Evolutionary conservation across 495 filamentous ascomycete genomes (phyloP), one percentile per base, ranked within the genome.

Genomic region (Cercophora scortea): DNA sequence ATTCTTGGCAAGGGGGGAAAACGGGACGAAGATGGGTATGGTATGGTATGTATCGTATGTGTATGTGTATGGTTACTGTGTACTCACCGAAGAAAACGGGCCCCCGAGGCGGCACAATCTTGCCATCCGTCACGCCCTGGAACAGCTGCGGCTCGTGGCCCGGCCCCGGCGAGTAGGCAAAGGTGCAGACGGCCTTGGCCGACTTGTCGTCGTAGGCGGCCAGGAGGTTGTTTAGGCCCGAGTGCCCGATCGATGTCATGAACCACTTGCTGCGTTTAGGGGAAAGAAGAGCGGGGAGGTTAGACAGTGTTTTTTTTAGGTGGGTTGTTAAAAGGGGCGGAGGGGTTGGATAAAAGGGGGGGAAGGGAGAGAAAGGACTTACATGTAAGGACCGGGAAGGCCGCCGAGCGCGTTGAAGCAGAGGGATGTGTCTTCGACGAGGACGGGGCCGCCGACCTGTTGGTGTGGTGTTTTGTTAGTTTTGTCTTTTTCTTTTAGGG

Each of bases 361-460:
- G 12, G 18, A 19, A 35, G 33, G 36, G 39, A 45, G 19, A 41
- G 10, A 47, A 42, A 13, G 8, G 8, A 67, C 81, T 43, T 74
- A 96, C 92, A 99, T 91, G 66, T 99, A 99, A 32, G 93, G 90
- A 3, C 93, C 93, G n/a, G 93, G 93, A 39, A 99, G 74, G 11
- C 88, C 90, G 55, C 87, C 81, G 45, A 96, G 73, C 9, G 90
- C 90, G 62, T 87, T 83, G 70, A 97, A 99, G 71, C 89, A 91
- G 32, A 99, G 76, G 60, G 87, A 89, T 11, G 93, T 97, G 71
- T 99, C 93, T 67, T 99, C 93, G 17, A 94, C 92, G 47, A 99
- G 76, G 35, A 95, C 94, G 13, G 93, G 90, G 0, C 91, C 93
- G 55, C 81, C 67, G 45, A 93, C 67, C 90, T 95, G 19, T 41